Evolutionary conservation across 139 green algal genomes (phyloP).

Genomic region (Asterochloris erici): DNA sequence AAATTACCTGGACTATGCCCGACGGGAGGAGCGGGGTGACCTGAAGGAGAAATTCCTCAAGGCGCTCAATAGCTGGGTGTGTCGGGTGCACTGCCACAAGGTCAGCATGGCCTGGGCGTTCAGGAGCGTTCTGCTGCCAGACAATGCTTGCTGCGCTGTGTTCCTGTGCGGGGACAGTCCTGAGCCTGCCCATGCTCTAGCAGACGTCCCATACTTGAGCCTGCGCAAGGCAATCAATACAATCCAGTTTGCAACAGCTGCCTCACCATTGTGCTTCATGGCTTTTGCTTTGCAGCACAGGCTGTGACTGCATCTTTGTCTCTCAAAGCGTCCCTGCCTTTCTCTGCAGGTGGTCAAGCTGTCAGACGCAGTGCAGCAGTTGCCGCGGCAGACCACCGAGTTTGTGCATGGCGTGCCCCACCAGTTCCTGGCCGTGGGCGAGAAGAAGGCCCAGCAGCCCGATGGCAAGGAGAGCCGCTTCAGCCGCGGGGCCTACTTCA

Average conservation of each 20-base stretch:
- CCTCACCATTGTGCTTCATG: too few relatives aligned
- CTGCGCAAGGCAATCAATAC: too few relatives aligned
- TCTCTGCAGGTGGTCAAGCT: slow-evolving; percentile 85
- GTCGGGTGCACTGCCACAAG: slow-evolving; percentile 90
- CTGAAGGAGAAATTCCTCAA: slow-evolving; percentile 52
- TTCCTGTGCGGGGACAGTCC: too few relatives aligned
- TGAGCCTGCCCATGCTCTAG: too few relatives aligned
- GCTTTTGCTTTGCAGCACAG: too few relatives aligned
- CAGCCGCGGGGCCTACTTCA: slow-evolving; percentile 88
- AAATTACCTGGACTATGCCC: slow-evolving; percentile 99
- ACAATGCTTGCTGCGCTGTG: too few relatives aligned
- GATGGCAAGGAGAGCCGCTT: slow-evolving; percentile 20
- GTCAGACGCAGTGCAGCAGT: slow-evolving; percentile 90
- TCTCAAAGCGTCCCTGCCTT: neutral
- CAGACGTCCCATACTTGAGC: too few relatives aligned
- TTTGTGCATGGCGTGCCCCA: slow-evolving; percentile 96
- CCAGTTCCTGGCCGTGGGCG: slow-evolving; percentile 83
- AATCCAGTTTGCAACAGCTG: too few relatives aligned
- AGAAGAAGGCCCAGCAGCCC: slow-evolving; percentile 34
- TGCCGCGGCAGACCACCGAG: slow-evolving; percentile 82
- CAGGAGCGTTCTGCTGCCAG: too few relatives aligned
- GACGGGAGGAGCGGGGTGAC: slow-evolving; percentile 44
- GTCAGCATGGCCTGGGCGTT: slow-evolving; percentile 9
- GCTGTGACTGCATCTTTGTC: too few relatives aligned
- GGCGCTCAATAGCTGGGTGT: slow-evolving; percentile 81